Conservation (phyloP, 2,329 filamentous ascomycete species). For the Phialophora expanda region DNA sequence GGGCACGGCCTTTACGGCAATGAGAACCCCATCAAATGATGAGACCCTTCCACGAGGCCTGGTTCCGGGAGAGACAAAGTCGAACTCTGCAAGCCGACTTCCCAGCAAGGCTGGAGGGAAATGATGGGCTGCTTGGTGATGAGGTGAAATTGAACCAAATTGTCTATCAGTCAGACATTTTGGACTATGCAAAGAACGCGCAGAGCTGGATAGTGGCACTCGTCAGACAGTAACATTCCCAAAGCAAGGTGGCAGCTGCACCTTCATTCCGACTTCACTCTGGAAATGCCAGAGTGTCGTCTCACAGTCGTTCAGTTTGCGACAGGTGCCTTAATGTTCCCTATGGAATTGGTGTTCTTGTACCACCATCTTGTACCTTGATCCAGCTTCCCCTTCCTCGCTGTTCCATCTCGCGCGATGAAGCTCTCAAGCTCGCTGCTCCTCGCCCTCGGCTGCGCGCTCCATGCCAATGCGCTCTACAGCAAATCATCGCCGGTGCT, state of each 20-base stretch:
- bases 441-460: conserved; percentile 58
- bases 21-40: not conserved
- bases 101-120: not conserved
- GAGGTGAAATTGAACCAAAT: not conserved
- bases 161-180: not conserved
- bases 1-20: not conserved
- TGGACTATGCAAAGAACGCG: not conserved
- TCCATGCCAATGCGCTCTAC: conserved; percentile 76
- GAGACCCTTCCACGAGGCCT: not conserved
- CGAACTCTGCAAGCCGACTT: not conserved
- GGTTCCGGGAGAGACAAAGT: not conserved
- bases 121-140: not conserved
- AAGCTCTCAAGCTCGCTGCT: conserved; percentile 13
- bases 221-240: not conserved
- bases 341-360: conserved; percentile 20
- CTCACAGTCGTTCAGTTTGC: not conserved
- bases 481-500: conserved; percentile 84
- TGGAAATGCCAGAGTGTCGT: not conserved
- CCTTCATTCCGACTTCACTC: not conserved
- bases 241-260: not conserved
- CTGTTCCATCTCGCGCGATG: conserved; percentile 15
- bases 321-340: conserved; percentile 15
- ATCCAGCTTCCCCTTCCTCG: conserved; percentile 2
- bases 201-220: not conserved
- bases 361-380: conserved; percentile 36